Evolutionary conservation across 1,284 basidiomycete species (phyloP), one percentile per base, ranked within the genome.

Genomic region (Irpex rosettiformis): DNA sequence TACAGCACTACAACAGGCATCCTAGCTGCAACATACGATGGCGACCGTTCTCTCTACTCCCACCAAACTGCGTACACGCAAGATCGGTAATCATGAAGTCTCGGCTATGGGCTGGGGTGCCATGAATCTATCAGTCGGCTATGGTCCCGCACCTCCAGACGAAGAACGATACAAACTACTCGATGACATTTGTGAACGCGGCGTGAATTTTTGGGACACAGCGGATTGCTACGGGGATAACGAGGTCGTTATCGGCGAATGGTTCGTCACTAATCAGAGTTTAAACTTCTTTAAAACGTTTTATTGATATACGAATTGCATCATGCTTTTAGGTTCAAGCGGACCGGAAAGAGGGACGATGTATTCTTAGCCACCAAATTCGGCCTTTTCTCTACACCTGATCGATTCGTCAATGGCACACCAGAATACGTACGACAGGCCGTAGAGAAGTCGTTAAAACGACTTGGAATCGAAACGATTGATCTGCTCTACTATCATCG

Each of bases 311-410:
- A 40, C n/a, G n/a, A n/a, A 2, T 13, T 5, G 10, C 13, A 11
- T 40, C 3, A 40, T 40, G 1, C 1, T 40, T 40, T 5, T 40
- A 73, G 75, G 75, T 71, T 77, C 64, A 72, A 72, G 55, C 67
- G 62, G 42, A 74, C 70, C 0, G 75, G 75, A 3, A 75, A 76
- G 66, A 69, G 76, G 3, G 63, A 70, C 51, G 68, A 78, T 42
- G 75, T 81, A 52, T 80, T 81, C 68, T 72, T 81, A 2, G 79
- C 76, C 0, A 80, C 79, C 57, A 81, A 80, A 66, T 79, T 77
- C 52, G 77, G 73, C 52, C 1, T 72, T 42, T 40, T 56, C 10
- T 27, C 22, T 1, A 25, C 13, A 7, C 11, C 16, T 25, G 37
- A 48, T 3, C 25, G 56, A 4, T 49, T 59, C n/a, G 57, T 67